A percentile compares a stretch with the other conserved stretches of the same genome.
phyloP scores from a whole-genome alignment of 2,329 filamentous ascomycete genomes.

The Verticillium klebahnii region DNA sequence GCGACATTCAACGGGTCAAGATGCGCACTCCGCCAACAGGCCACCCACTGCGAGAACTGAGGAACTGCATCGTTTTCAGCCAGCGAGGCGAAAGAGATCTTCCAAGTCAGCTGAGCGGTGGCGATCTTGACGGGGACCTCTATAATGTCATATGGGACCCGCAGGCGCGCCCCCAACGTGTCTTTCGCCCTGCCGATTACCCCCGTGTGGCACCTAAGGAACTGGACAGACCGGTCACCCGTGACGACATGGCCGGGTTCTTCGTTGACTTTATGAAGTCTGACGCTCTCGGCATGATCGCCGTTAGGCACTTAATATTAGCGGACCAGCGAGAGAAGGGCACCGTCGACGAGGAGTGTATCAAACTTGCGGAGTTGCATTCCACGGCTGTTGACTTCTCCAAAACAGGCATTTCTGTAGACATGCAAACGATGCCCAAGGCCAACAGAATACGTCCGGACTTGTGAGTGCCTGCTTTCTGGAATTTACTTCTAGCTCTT shows the following conservation, averaged over 20 bases:
- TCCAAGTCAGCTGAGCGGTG: constrained; percentile 73
- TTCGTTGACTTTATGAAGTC: constrained; percentile 74
- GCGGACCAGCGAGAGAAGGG: constrained; percentile 53
- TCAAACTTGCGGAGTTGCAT: constrained; percentile 55
- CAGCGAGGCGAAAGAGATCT: constrained; percentile 66
- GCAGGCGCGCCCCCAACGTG: constrained; percentile 34
- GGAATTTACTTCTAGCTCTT: not conserved
- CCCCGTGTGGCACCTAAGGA: constrained; percentile 49
- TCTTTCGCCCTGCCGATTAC: constrained; percentile 65
- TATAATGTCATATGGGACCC: constrained; percentile 76
- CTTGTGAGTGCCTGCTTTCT: constrained; percentile 38
- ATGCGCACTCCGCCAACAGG: constrained; percentile 55
- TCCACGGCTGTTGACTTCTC: constrained; percentile 73
- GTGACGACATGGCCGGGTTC: constrained; percentile 70
- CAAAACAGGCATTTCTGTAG: constrained; percentile 63
- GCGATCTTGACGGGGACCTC: constrained; percentile 79
- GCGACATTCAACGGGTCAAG: constrained; percentile 65
- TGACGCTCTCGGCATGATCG: constrained; percentile 62
- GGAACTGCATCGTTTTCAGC: constrained; percentile 77
- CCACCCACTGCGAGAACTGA: constrained; percentile 57
- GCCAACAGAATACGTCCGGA: constrained; percentile 41
- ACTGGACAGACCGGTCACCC: constrained; percentile 55
- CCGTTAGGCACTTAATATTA: constrained; percentile 57
- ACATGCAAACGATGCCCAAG: constrained; percentile 37
- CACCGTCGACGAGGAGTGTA: constrained; percentile 46